Evolutionary conservation across 192 early-diverging fungal species (phyloP).

Genomic region (Coemansia sp.): DNA sequence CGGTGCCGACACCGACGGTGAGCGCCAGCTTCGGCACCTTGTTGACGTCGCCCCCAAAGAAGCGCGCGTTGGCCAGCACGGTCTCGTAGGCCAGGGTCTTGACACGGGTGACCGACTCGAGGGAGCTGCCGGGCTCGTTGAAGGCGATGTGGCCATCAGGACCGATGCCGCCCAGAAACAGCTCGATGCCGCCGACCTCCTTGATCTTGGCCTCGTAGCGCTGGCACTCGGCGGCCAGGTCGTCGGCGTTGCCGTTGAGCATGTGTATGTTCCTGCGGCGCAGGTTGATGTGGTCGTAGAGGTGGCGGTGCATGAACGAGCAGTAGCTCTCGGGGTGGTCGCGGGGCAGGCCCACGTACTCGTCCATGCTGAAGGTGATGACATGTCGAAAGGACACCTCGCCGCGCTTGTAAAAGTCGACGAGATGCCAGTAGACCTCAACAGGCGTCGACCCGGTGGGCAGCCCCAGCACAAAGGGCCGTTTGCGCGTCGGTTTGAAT

Average conservation of each 20-base stretch:
- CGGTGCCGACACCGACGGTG: conserved; percentile 85
- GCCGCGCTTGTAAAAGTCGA: conserved; percentile 66
- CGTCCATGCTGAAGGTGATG: conserved; percentile 86
- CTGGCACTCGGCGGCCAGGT: conserved; percentile 76
- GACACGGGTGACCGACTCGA: conserved; percentile 75
- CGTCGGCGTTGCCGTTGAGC: conserved; percentile 77
- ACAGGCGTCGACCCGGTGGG: conserved; percentile 82
- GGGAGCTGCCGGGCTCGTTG: conserved; percentile 83
- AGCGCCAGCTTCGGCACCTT: conserved; percentile 87
- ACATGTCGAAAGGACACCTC: conserved; percentile 73
- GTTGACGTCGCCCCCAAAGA: conserved; percentile 81
- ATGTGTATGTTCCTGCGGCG: conserved; percentile 74
- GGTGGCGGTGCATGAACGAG: conserved; percentile 83
- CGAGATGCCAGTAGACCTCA: conserved; percentile 74
- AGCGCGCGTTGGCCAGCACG: conserved; percentile 80
- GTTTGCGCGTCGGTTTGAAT: conserved; percentile 66
- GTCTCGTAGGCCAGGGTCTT: conserved; percentile 90
- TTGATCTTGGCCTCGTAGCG: conserved; percentile 77
- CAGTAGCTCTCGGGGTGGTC: conserved; percentile 80
- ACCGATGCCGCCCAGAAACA: conserved; percentile 83
- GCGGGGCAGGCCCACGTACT: conserved; percentile 73
- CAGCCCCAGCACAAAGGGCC: conserved; percentile 80
- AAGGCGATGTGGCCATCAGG: conserved; percentile 91
- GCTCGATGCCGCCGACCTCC: conserved; percentile 75
- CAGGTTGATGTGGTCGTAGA: conserved; percentile 83